A percentile compares a stretch with the other conserved stretches of the same genome.
Evolutionary conservation across 2,329 filamentous ascomycete species (phyloP).

Genomic region (Penicillium sp.): DNA sequence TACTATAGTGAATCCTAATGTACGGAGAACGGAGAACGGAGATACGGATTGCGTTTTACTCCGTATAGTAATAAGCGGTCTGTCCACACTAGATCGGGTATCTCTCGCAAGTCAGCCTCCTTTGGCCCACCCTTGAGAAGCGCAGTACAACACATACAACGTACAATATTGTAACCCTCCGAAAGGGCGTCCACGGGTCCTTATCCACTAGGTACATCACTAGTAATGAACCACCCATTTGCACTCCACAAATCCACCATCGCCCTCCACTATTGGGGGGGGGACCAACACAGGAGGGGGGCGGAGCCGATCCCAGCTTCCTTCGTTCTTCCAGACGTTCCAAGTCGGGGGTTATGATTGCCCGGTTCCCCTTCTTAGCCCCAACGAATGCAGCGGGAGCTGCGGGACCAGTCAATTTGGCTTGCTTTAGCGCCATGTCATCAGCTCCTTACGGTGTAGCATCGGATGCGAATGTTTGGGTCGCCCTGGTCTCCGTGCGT

Average conservation of each 20-base stretch:
- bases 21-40: background rate
- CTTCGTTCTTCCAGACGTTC: conserved; percentile 28
- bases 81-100: conserved; percentile 14
- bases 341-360: conserved; percentile 17
- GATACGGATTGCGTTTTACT: background rate
- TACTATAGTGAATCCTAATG: background rate
- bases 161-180: conserved; percentile 6
- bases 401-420: conserved; percentile 22
- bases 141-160: too few species aligned
- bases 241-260: background rate
- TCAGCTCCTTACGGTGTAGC: conserved; percentile 25
- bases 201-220: background rate
- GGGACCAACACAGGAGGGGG: background rate
- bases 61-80: conserved; percentile 11
- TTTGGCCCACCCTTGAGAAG: conserved; percentile 10
- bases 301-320: conserved; percentile 23
- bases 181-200: conserved; percentile 3
- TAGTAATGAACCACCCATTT: conserved; percentile 3
- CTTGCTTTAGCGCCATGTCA: conserved; percentile 28
- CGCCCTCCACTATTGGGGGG: conserved; percentile 9
- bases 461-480: conserved; percentile 7
- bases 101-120: conserved; percentile 17
- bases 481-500: conserved; percentile 8
- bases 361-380: conserved; percentile 13
- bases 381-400: conserved; percentile 20